phyloP scores from a whole-genome alignment of 371 early-diverging fungal species.

The Vavraia culicis region DNA sequence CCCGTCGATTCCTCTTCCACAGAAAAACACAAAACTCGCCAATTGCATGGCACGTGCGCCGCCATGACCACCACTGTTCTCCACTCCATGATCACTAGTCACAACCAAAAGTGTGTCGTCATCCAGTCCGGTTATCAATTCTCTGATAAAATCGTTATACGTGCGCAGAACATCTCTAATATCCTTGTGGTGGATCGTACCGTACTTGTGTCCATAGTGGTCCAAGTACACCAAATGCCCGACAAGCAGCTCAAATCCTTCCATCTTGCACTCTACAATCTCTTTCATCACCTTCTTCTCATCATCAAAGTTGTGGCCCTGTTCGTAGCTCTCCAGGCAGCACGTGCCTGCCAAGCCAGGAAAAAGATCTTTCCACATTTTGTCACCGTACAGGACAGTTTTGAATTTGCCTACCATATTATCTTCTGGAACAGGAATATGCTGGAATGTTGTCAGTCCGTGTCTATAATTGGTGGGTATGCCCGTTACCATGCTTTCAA shows the following conservation, averaged over 20 bases:
- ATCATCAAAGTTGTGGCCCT: not conserved
- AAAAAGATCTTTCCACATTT: slow-evolving; percentile 28
- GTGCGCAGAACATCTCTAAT: slow-evolving; percentile 59
- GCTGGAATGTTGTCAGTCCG: slow-evolving; percentile 13
- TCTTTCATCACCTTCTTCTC: slow-evolving; percentile 16
- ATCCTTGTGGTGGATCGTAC: slow-evolving; percentile 47
- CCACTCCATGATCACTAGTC: slow-evolving; percentile 93
- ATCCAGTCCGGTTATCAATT: slow-evolving; percentile 50
- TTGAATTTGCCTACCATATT: slow-evolving; percentile 14
- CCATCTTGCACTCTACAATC: slow-evolving; percentile 8
- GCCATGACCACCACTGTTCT: slow-evolving; percentile 77
- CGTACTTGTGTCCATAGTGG: slow-evolving; percentile 25
- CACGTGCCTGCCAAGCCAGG: no score
- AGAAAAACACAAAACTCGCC: slow-evolving; percentile 20
- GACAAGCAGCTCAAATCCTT: slow-evolving; percentile 9
- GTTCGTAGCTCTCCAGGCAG: slow-evolving; percentile 1
- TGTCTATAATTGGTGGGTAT: slow-evolving; percentile 28
- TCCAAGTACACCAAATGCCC: slow-evolving; percentile 19
- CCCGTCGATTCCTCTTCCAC: slow-evolving; percentile 21
- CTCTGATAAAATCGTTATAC: slow-evolving; percentile 55
- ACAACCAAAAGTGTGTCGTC: slow-evolving; percentile 65
- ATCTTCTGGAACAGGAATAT: slow-evolving; percentile 1
- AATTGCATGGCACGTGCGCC: slow-evolving; percentile 62
- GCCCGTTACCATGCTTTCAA: slow-evolving; percentile 26
- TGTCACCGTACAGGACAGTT: slow-evolving; percentile 33